Base-by-base conservation (phyloP, 176 grass and related monocot genomes). In the Ensete ventricosum region DNA sequence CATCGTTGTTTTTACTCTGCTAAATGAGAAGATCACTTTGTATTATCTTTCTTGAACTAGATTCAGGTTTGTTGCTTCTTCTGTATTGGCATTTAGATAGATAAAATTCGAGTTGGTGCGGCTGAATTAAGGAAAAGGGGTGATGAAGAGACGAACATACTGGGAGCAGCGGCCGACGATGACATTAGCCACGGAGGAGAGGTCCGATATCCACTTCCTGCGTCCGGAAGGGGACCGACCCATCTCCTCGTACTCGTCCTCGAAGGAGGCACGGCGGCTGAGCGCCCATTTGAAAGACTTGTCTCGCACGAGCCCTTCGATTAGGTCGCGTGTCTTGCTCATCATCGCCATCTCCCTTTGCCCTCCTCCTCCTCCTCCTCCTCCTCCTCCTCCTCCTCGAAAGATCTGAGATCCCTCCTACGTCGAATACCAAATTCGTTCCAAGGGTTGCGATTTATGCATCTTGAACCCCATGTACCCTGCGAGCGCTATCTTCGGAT, bases 271-370 rank as follows among this genome's bases (percentile, higher is more conserved):
- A 62, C 88, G 84, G 69, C 94, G 84, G 74, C 85, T 84, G 67
- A 93, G 62, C 49, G 79, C 75, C 94, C 94, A 93, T 80, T 87
- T 98, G 90, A 98, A 88, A 12, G 90, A 87, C 16, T 88, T 88
- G 17, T 98, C 94, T 71, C 85, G 86, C 64, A 98, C 90, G 2
- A 98, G 12, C 43, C 94, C 94, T 71, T 98, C 83, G 79, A 91
- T 81, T 76, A 93, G 70, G 85, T 98, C 90, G 52, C 90, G 88
- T 3, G 90, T 93, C 76, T 87, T 84, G 79, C 76, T 98, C 88
- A 97, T 90, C 87, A 98, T 93, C 76, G 94, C 77, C 93, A 90
- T 92, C 67, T 85, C 76, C 34, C 34, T 43, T 43, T 43, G 34
- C 4, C 34, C 34, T 43, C 34, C 34, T 43, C n/a, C n/a, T n/a